phyloP scores from a whole-genome alignment of 805 yeast species.

The Wilhelminamyces savonicus region DNA sequence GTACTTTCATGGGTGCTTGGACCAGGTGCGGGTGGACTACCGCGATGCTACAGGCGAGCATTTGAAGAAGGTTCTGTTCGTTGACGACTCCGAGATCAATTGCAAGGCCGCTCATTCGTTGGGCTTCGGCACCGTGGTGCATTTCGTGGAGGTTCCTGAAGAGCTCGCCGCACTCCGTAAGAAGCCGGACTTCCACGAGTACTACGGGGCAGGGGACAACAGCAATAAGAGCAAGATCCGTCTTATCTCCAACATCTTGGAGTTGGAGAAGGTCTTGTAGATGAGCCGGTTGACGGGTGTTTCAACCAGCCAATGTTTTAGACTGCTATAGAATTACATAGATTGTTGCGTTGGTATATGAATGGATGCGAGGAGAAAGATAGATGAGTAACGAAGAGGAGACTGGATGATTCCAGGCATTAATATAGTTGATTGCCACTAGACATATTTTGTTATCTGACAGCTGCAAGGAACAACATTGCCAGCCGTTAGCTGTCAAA shows the following conservation, averaged over 20 bases:
- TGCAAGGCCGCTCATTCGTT: constrained; percentile 64
- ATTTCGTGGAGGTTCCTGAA: constrained; percentile 66
- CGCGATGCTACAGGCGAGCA: constrained; percentile 22
- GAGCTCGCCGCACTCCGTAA: constrained; percentile 33
- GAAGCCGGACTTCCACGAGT: constrained; percentile 24
- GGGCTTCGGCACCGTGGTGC: constrained; percentile 70
- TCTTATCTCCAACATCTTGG: constrained; percentile 53
- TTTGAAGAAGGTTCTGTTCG: constrained; percentile 54
- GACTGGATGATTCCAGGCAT: too few species aligned
- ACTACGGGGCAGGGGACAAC: constrained; percentile 28
- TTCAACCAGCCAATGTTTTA: too few species aligned
- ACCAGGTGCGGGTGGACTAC: constrained; percentile 50
- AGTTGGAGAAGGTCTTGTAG: constrained; percentile 30
- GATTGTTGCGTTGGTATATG: too few species aligned
- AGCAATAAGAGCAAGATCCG: constrained; percentile 26
- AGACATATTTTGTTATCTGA: too few species aligned
- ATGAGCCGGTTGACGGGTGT: too few species aligned
- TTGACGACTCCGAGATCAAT: constrained; percentile 83
- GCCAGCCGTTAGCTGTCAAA: too few species aligned
- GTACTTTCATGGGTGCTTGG: constrained; percentile 61
- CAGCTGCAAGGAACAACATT: too few species aligned
- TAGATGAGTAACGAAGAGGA: too few species aligned
- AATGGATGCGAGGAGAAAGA: too few species aligned
- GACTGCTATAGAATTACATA: too few species aligned
- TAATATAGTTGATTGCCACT: too few species aligned